These are phyloP conservation scores for Microthlaspi erraticum DNA, from an alignment of 345 rosid species.

Conservation along the genomic window DNA sequence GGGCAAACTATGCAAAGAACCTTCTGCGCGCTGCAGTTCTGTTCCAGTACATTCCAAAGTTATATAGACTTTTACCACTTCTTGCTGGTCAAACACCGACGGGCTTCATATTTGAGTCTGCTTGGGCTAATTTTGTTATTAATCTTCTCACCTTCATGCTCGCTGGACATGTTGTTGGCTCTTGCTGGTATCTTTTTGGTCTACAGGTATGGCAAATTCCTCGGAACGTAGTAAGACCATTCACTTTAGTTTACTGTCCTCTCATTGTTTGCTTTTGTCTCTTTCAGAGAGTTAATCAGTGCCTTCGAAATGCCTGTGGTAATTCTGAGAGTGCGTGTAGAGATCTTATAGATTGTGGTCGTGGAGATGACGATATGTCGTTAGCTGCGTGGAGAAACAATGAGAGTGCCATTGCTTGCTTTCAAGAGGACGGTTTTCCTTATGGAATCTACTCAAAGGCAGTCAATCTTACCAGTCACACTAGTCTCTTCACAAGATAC, in stretches of 20 bases:
- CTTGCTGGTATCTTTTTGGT: constrained; percentile 88
- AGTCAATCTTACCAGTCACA: constrained; percentile 58
- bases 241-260: not conserved
- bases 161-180: constrained; percentile 79
- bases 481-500: constrained; percentile 60
- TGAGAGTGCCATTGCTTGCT: constrained; percentile 56
- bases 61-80: constrained; percentile 69
- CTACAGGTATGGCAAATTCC: constrained; percentile 72
- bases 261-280: not conserved
- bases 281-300: constrained; percentile 84
- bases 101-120: constrained; percentile 83
- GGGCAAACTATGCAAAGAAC: constrained; percentile 78
- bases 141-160: constrained; percentile 79
- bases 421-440: constrained; percentile 44
- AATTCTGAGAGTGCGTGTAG: constrained; percentile 33
- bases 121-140: constrained; percentile 83
- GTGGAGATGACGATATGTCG: not conserved
- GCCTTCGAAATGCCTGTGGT: constrained; percentile 74
- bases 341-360: constrained; percentile 68
- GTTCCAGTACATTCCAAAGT: constrained; percentile 73
- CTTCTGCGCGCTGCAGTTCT: constrained; percentile 67
- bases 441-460: constrained; percentile 67
- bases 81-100: constrained; percentile 76
- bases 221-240: too few species aligned
- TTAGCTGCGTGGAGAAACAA: constrained; percentile 44